Percentiles rank a stretch among this genome's conserved stretches.
phyloP scores from a whole-genome alignment of 1,139 yeast species.

The Magnusiomyces fungicola region DNA sequence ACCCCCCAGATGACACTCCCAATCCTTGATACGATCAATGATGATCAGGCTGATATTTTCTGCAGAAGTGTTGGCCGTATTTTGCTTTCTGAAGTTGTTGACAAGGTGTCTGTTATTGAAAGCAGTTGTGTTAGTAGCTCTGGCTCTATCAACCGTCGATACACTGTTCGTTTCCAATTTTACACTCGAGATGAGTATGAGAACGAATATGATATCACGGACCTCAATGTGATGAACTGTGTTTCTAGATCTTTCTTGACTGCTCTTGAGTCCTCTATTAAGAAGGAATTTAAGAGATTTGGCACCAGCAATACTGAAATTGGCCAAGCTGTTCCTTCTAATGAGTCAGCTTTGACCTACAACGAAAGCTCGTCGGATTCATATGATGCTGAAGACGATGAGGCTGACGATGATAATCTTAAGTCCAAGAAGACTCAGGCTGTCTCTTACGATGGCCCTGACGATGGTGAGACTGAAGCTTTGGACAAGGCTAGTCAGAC shows the following conservation, averaged over 20 bases:
- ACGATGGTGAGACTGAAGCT: slow-evolving; percentile 83
- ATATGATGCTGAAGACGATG: slow-evolving; percentile 33
- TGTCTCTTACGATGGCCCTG: slow-evolving; percentile 90
- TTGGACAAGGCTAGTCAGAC: slow-evolving; percentile 58
- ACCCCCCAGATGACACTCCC: slow-evolving; percentile 99
- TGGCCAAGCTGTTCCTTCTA: slow-evolving; percentile 51
- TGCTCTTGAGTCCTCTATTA: slow-evolving; percentile 62
- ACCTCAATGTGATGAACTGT: slow-evolving; percentile 67
- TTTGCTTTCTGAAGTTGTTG: slow-evolving; percentile 80
- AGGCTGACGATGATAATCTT: slow-evolving; percentile 61
- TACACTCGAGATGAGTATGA: slow-evolving; percentile 72
- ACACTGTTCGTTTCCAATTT: slow-evolving; percentile 66
- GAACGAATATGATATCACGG: slow-evolving; percentile 80
- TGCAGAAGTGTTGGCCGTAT: slow-evolving; percentile 86
- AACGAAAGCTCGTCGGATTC: slow-evolving; percentile 16
- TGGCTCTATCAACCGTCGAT: slow-evolving; percentile 57
- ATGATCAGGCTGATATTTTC: slow-evolving; percentile 85
- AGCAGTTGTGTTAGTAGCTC: slow-evolving; percentile 54
- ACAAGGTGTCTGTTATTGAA: slow-evolving; percentile 79
- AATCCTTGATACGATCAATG: slow-evolving; percentile 65
- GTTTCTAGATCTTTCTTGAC: slow-evolving; percentile 58
- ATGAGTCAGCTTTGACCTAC: slow-evolving; percentile 19
- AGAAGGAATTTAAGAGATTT: slow-evolving; percentile 79
- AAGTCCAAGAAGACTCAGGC: slow-evolving; percentile 67
- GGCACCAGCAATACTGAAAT: slow-evolving; percentile 56